These are phyloP conservation scores for Podaxis sp. DNA, from an alignment of 768 basidiomycete species.

Conservation along the genomic window DNA sequence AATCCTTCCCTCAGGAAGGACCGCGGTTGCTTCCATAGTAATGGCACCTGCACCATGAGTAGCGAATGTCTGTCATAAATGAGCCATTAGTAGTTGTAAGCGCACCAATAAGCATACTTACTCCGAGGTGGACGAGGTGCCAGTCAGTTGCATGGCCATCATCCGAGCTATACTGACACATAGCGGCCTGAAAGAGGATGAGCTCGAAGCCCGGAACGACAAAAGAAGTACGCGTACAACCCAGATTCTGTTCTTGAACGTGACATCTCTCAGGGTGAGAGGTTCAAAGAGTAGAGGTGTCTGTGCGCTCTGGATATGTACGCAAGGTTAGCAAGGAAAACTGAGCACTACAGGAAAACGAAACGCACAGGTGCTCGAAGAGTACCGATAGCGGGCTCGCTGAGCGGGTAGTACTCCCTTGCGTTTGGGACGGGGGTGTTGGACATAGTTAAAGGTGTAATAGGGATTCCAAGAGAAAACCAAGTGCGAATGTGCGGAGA, in stretches of 20 bases:
- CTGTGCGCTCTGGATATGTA: constrained; percentile 37
- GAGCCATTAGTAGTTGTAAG: background rate
- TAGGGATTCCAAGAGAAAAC: background rate
- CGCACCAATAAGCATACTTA: constrained; percentile 28
- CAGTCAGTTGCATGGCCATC: constrained; percentile 78
- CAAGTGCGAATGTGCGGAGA: background rate
- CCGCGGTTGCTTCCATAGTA: constrained; percentile 71
- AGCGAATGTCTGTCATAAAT: constrained; percentile 56
- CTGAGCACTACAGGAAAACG: background rate
- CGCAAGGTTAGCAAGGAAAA: background rate
- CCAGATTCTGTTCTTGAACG: constrained; percentile 76
- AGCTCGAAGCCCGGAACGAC: background rate
- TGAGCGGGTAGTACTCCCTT: constrained; percentile 57
- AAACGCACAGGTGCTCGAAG: constrained; percentile 16
- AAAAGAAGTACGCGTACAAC: constrained; percentile 39
- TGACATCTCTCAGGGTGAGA: constrained; percentile 55
- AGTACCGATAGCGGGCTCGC: constrained; percentile 54
- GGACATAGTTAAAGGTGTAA: constrained; percentile 15
- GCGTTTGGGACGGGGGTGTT: constrained; percentile 50
- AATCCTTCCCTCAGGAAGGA: constrained; percentile 74
- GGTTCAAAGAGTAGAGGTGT: constrained; percentile 63
- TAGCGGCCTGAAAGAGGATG: constrained; percentile 49
- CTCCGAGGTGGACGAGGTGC: constrained; percentile 82
- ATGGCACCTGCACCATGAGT: constrained; percentile 70
- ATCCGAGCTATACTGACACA: constrained; percentile 80